phyloP scores from a whole-genome alignment of 192 early-diverging fungal genomes.

The Gryganskiella cystojenkinii region DNA sequence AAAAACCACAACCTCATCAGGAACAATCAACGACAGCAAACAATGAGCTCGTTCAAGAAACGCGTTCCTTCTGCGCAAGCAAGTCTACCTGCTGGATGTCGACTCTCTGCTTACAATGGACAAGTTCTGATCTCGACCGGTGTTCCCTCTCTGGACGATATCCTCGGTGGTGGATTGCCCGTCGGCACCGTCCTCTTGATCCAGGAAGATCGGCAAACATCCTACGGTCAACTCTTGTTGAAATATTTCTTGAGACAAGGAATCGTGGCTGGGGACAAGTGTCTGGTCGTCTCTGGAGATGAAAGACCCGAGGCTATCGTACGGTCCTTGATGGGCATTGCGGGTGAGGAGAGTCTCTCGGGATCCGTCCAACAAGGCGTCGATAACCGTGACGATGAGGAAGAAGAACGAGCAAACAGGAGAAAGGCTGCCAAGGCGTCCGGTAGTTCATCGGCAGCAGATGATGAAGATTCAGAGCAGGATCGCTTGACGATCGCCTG shows the following conservation, averaged over 20 bases:
- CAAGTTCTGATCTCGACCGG: constrained; percentile 85
- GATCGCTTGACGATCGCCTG: constrained; percentile 92
- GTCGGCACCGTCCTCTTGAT: constrained; percentile 83
- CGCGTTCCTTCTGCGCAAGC: constrained; percentile 65
- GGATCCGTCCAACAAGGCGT: constrained; percentile 37
- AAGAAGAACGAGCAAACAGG: constrained; percentile 32
- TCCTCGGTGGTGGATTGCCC: constrained; percentile 89
- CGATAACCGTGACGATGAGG: constrained; percentile 57
- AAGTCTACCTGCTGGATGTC: constrained; percentile 75
- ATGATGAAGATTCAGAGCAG: constrained; percentile 47
- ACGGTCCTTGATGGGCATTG: constrained; percentile 69
- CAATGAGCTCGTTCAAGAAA: constrained; percentile 63
- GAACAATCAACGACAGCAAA: background rate
- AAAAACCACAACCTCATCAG: too few species aligned
- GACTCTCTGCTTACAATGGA: constrained; percentile 81
- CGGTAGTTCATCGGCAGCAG: constrained; percentile 13
- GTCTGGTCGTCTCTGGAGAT: constrained; percentile 78
- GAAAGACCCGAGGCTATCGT: constrained; percentile 69
- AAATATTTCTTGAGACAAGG: constrained; percentile 92
- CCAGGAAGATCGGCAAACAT: constrained; percentile 82
- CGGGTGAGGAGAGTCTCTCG: constrained; percentile 57
- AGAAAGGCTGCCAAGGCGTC: background rate
- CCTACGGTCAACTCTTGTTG: constrained; percentile 80
- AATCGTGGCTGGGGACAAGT: constrained; percentile 76
- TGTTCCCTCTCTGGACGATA: constrained; percentile 86